Conservation (phyloP, 225 moss, liverwort and hornwort genomes). For the Marchantia paleacea region DNA sequence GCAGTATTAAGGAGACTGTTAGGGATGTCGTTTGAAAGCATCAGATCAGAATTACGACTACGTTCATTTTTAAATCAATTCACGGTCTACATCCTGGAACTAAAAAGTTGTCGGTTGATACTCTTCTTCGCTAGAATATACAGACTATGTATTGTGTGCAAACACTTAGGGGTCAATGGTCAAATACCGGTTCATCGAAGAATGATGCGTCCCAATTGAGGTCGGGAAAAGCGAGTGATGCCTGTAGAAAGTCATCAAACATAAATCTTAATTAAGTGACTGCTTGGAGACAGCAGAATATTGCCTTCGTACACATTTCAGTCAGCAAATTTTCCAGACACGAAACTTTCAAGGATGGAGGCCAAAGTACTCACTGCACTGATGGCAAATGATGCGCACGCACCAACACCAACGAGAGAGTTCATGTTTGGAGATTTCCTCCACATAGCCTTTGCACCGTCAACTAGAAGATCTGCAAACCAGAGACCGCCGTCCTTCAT, state of each 20-base stretch:
- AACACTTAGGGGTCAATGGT: too few species aligned
- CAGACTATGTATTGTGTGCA: background rate
- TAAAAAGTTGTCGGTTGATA: background rate
- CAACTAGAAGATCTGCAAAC: slow-evolving; percentile 57
- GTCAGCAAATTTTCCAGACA: background rate
- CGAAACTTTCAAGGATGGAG: background rate
- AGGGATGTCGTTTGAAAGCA: too few species aligned
- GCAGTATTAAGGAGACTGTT: too few species aligned
- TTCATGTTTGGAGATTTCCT: slow-evolving; percentile 93
- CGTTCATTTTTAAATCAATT: too few species aligned
- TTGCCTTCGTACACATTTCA: background rate
- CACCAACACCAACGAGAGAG: slow-evolving; percentile 78
- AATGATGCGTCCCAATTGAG: slow-evolving; percentile 91
- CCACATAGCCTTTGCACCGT: slow-evolving; percentile 74
- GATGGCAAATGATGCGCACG: slow-evolving; percentile 68
- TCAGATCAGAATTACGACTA: too few species aligned
- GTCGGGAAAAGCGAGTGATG: slow-evolving; percentile 63
- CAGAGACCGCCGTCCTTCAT: background rate
- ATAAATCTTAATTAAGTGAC: too few species aligned
- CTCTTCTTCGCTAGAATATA: background rate
- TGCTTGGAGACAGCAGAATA: too few species aligned
- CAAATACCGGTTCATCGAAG: slow-evolving; percentile 79
- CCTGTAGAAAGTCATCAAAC: slow-evolving; percentile 21
- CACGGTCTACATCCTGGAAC: background rate
- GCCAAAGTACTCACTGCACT: slow-evolving; percentile 52